Percentiles rank a stretch among this genome's conserved stretches.
Evolutionary conservation across 345 rosid genomes (phyloP).

Genomic region (Fremontodendron californicum): DNA sequence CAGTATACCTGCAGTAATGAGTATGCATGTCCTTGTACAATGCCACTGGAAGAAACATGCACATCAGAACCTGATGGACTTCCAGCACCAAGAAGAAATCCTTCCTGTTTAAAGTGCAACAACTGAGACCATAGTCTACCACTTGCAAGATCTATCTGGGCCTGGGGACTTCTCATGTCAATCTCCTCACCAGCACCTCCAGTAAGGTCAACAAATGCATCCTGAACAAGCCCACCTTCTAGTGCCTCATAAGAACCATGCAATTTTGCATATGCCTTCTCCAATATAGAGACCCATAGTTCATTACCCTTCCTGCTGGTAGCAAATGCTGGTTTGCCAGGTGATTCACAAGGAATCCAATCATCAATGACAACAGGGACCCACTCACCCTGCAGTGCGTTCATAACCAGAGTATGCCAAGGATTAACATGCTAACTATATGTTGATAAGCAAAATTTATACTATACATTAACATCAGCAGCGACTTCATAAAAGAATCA

Average conservation of each 20-base stretch:
- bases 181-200: conserved; percentile 99
- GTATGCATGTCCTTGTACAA: conserved; percentile 99
- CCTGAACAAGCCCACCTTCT: conserved; percentile 99
- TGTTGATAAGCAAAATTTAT: background rate
- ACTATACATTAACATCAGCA: background rate
- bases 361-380: conserved; percentile 99
- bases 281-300: conserved; percentile 95
- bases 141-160: conserved; percentile 99
- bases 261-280: conserved; percentile 97
- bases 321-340: conserved; percentile 96
- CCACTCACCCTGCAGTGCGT: conserved; percentile 87
- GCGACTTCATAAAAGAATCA: background rate
- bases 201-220: conserved; percentile 98
- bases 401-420: conserved; percentile 10
- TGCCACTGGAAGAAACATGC: conserved; percentile 97
- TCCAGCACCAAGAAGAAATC: conserved; percentile 99
- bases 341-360: conserved; percentile 98
- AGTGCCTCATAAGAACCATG: conserved; percentile 99
- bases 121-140: conserved; percentile 99
- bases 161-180: conserved; percentile 98
- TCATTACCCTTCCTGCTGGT: conserved; percentile 90
- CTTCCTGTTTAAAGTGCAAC: conserved; percentile 95
- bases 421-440: background rate
- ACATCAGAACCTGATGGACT: conserved; percentile 99
- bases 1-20: conserved; percentile 78